Base-by-base conservation (phyloP, 805 yeast genomes). In the Candida peoriensis region DNA sequence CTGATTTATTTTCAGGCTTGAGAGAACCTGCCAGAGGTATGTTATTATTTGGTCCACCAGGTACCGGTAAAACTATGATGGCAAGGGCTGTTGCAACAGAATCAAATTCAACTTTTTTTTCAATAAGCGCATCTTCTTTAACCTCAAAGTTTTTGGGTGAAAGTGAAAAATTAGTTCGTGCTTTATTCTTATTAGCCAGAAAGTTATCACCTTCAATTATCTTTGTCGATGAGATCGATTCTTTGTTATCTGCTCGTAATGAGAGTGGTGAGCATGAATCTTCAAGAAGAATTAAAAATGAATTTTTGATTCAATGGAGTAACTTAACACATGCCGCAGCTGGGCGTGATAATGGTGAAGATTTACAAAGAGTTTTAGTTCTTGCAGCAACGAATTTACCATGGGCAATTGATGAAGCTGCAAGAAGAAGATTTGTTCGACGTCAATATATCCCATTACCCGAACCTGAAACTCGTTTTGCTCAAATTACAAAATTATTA, bases 21-120 rank as follows among this genome's bases (percentile, higher is more conserved):
- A 70, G 97, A 47, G 97, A 89, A 60, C 98, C 98, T 1, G 93
- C 95, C 0, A 66, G 96, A 48, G 98, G 98, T 4, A 89, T 90
- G 96, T 66, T 90, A 19, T 62, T 90, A 29, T 90, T 90, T 62
- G 98, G 98, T 0, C 98, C 98, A 1, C 97, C 98, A 0, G 98
- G 98, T 7, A 90, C 98, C 0, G 98, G 98, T 40, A 90, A 90
- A 51, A 90, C 98, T 0, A 90, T 93, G 98, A 70, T 90, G 44
- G 97, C 97, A 0, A 70, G 96, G 45, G 97, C 98, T 0, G 97
- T 93, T 6, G 97, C 97, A 1, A 88, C 96, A 0, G 97, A 93
- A 60, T 84, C 96, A 4, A 81, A 84, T 41, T 86, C 96, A 0
- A 90, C 97, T 0, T 90, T 90, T 57, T 90, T 90, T 56, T 78